Evolutionary conservation across 2,329 filamentous ascomycete genomes (phyloP), one percentile per base, ranked within the genome.

Genomic region (Chrysoporthe deuterocubensis): DNA sequence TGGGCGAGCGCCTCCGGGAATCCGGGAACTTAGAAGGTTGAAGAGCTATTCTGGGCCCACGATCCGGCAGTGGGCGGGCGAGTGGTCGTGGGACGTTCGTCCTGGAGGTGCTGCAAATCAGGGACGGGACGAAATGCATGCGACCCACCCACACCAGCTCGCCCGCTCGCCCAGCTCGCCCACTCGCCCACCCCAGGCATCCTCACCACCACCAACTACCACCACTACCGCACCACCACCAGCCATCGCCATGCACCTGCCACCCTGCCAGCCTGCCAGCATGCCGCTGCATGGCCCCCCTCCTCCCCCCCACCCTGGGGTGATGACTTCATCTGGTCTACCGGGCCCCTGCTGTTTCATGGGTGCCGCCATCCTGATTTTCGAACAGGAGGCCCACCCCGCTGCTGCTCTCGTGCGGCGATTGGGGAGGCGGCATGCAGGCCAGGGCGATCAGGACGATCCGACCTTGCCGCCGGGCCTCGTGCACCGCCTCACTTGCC

Each of bases 401-500:
- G 1, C 13, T 4, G 16, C 26, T 18, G 26, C 14, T 56, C 2
- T 37, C 16, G n/a, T 43, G 56, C n/a, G 18, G 40, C 26, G 60
- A 62, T 62, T 62, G 60, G 44, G 26, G 26, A 26, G 26, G 26
- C 26, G 26, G 26, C 26, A 26, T 26, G 26, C 26, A 26, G 26
- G 26, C 26, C 26, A 26, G 26, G 26, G 26, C 26, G 26, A 26
- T 26, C 26, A 26, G 26, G 26, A 2, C 26, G 26, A 26, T 26
- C 26, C 26, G 26, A 26, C 26, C 26, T 26, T 26, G 26, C 26
- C 26, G 26, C 26, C 26, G 26, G 26, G 37, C 18, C 34, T 1
- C 26, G 37, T 32, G 50, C 62, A 64, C 62, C 62, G 62, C 62
- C 62, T 56, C 50, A 40, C 50, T 57, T 44, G 62, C 62, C 62